A percentile compares a stretch with the other conserved stretches of the same genome.
Conservation (phyloP, 345 rosid genomes). For the Salix exigua region DNA sequence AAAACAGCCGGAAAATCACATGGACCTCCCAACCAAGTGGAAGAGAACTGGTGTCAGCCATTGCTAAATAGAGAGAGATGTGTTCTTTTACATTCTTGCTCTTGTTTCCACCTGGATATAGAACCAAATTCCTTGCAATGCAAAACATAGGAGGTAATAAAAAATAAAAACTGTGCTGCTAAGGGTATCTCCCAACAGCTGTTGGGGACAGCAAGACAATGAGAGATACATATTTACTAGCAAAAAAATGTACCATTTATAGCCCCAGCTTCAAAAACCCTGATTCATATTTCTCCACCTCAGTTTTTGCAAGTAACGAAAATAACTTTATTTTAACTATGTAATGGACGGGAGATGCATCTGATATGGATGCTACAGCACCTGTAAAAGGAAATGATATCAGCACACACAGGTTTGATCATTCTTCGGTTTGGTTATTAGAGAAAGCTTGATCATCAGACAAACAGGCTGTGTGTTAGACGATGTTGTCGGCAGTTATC, state of each 20-base stretch:
- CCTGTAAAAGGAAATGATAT: conserved; percentile 25
- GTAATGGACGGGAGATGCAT: conserved; percentile 53
- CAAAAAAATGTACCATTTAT: conserved; percentile 47
- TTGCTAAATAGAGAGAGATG: conserved; percentile 50
- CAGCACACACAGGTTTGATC: background rate
- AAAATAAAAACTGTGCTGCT: too few relatives aligned
- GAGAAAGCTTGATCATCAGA: too few relatives aligned
- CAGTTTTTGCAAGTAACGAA: conserved; percentile 41
- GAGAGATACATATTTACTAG: background rate
- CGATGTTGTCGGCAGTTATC: background rate
- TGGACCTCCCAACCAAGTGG: conserved; percentile 48
- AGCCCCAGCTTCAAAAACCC: conserved; percentile 67
- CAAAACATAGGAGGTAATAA: background rate
- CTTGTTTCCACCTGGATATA: conserved; percentile 63
- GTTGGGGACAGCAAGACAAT: too few relatives aligned
- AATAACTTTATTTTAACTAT: conserved; percentile 42
- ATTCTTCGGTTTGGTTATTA: too few relatives aligned
- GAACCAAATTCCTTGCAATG: conserved; percentile 48
- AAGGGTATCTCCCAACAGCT: background rate
- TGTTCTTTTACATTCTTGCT: conserved; percentile 49
- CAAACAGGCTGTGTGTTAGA: too few relatives aligned
- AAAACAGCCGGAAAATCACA: conserved; percentile 42
- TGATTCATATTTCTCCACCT: conserved; percentile 54
- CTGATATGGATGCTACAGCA: conserved; percentile 36
- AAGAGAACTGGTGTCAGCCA: conserved; percentile 39